phyloP scores from a whole-genome alignment of 2,329 filamentous ascomycete genomes.

The Plenodomus tracheiphilus region DNA sequence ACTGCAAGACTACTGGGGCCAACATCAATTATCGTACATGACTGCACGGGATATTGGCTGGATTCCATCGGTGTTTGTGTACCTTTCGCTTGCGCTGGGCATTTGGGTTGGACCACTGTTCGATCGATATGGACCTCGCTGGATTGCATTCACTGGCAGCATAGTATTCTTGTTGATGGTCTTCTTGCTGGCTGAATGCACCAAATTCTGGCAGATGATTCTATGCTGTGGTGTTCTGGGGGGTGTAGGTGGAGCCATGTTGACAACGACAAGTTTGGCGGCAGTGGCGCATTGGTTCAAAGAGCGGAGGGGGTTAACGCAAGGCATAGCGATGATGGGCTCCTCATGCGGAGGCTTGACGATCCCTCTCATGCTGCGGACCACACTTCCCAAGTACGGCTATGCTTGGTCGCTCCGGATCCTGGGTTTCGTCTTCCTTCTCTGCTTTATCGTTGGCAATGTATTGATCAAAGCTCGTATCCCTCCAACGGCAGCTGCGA shows the following conservation, averaged over 20 bases:
- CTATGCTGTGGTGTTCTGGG: slow-evolving; percentile 46
- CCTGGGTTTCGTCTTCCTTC: slow-evolving; percentile 42
- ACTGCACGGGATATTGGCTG: slow-evolving; percentile 71
- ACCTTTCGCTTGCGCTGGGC: slow-evolving; percentile 79
- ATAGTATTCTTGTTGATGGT: slow-evolving; percentile 32
- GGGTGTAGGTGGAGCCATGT: slow-evolving; percentile 44
- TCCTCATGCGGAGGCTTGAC: slow-evolving; percentile 40
- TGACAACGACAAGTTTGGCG: slow-evolving; percentile 43
- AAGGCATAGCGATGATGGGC: slow-evolving; percentile 46
- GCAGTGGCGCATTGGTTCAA: slow-evolving; percentile 48
- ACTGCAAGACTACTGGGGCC: slow-evolving; percentile 77
- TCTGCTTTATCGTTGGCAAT: slow-evolving; percentile 39
- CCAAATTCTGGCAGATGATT: slow-evolving; percentile 49
- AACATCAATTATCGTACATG: slow-evolving; percentile 70
- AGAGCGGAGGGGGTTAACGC: slow-evolving; percentile 39
- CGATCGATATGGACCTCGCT: slow-evolving; percentile 42
- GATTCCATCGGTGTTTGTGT: slow-evolving; percentile 87
- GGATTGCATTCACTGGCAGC: slow-evolving; percentile 39
- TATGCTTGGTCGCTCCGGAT: slow-evolving; percentile 46
- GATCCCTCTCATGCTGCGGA: slow-evolving; percentile 42
- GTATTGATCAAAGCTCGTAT: slow-evolving; percentile 41
- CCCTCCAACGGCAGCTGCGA: slow-evolving; percentile 30
- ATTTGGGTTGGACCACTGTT: slow-evolving; percentile 83
- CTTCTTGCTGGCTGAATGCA: slow-evolving; percentile 39
- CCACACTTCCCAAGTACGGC: slow-evolving; percentile 40